Percentiles rank a stretch among this genome's conserved stretches.
phyloP scores from a whole-genome alignment of 441 rosid genomes.

The Aleurites moluccanus region DNA sequence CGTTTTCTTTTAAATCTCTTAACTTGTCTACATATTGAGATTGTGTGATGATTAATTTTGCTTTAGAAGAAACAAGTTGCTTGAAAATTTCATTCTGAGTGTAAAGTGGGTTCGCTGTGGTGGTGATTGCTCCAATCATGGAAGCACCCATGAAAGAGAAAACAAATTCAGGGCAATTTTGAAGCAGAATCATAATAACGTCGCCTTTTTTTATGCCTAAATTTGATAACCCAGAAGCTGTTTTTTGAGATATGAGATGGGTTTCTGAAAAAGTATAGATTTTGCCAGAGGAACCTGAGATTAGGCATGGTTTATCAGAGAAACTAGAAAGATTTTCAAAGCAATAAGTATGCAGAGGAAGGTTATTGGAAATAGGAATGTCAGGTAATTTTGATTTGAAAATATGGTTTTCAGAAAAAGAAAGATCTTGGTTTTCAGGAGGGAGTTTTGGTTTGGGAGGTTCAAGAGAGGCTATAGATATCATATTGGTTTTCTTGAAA shows the following conservation, averaged over 20 bases:
- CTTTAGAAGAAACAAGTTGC: slow-evolving; percentile 46
- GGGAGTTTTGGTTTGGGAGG: slow-evolving; percentile 28
- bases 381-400: slow-evolving; percentile 80
- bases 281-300: slow-evolving; percentile 54
- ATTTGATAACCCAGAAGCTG: slow-evolving; percentile 56
- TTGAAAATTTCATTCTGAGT: slow-evolving; percentile 65
- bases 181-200: slow-evolving; percentile 84
- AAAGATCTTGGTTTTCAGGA: background rate
- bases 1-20: slow-evolving; percentile 6
- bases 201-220: slow-evolving; percentile 65
- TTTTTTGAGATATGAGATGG: slow-evolving; percentile 41
- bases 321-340: slow-evolving; percentile 42
- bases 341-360: slow-evolving; percentile 76
- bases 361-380: slow-evolving; percentile 63
- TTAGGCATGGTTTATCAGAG: slow-evolving; percentile 57
- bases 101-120: slow-evolving; percentile 85
- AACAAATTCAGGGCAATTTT: slow-evolving; percentile 74
- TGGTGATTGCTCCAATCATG: slow-evolving; percentile 77
- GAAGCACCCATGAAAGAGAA: slow-evolving; percentile 85
- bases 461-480: slow-evolving; percentile 32
- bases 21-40: slow-evolving; percentile 67
- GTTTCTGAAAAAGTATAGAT: slow-evolving; percentile 53
- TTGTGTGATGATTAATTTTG: slow-evolving; percentile 69
- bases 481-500: slow-evolving; percentile 23
- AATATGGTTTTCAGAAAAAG: slow-evolving; percentile 27